These are phyloP conservation scores for Monosporascus sp. DNA, from an alignment of 2,329 filamentous ascomycete genomes.

Conservation along the genomic window DNA sequence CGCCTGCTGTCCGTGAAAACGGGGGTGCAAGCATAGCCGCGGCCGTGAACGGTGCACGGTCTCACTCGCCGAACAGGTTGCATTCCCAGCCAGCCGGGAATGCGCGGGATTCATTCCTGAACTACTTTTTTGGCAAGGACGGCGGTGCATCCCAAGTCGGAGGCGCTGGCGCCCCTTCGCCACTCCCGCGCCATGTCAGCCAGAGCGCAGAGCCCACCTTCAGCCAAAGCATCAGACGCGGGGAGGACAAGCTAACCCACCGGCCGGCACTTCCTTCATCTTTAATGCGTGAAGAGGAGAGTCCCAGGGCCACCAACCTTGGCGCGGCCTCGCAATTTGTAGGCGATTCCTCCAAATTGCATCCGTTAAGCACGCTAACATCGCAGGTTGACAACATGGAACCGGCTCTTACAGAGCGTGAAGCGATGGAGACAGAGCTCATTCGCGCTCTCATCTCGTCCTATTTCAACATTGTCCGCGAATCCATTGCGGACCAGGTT, in stretches of 20 bases:
- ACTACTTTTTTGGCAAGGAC: constrained; percentile 98
- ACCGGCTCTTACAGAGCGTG: constrained; percentile 87
- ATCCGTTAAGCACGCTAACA: constrained; percentile 11
- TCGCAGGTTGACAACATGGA: constrained; percentile 58
- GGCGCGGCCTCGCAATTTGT: constrained; percentile 53
- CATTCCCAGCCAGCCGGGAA: constrained; percentile 55
- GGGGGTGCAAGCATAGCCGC: constrained; percentile 55
- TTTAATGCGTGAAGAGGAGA: constrained; percentile 29
- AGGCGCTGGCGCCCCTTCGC: constrained; percentile 33
- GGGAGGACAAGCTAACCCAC: constrained; percentile 51
- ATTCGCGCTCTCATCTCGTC: constrained; percentile 95
- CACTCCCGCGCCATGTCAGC: constrained; percentile 62
- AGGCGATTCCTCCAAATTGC: constrained; percentile 32
- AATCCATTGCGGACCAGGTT: constrained; percentile 97
- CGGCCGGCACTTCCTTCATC: constrained; percentile 37
- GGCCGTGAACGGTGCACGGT: constrained; percentile 61
- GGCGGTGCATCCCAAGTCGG: constrained; percentile 49
- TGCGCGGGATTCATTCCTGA: constrained; percentile 86
- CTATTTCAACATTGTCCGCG: constrained; percentile 98
- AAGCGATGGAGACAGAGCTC: constrained; percentile 94
- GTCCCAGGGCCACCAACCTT: constrained; percentile 30
- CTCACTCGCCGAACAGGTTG: constrained; percentile 57
- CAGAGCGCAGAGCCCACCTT: constrained; percentile 77
- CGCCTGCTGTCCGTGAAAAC: constrained; percentile 70
- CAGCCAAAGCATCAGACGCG: constrained; percentile 74